Conservation (phyloP, 306 rosid species). For the Carpinus viminea region DNA sequence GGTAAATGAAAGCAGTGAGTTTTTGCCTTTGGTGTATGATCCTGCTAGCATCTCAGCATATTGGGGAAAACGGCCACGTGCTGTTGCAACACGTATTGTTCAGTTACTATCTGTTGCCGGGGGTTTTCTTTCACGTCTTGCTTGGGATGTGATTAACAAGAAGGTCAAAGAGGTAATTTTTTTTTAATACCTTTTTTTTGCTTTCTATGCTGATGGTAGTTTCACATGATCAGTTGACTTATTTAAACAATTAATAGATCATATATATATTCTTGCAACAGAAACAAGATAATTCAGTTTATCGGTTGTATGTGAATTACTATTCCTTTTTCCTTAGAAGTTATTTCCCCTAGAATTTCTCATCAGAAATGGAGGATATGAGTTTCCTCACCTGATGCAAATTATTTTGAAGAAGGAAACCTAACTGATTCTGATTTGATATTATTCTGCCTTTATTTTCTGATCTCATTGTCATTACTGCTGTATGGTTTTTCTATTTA, state of each 20-base stretch:
- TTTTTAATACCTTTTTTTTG: conserved; percentile 9
- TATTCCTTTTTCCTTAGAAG: neutral
- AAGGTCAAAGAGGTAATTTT: conserved; percentile 76
- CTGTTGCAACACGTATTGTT: conserved; percentile 82
- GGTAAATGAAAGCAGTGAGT: conserved; percentile 96
- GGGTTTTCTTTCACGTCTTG: conserved; percentile 85
- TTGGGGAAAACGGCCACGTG: conserved; percentile 97
- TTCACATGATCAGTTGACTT: neutral
- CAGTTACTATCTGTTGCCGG: conserved; percentile 96
- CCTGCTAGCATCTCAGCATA: conserved; percentile 85
- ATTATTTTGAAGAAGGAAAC: neutral
- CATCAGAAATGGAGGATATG: neutral
- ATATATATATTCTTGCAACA: neutral
- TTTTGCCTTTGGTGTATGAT: conserved; percentile 85
- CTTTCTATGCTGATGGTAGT: neutral
- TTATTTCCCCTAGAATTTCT: neutral
- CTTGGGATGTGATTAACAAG: conserved; percentile 77
- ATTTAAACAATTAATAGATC: neutral
- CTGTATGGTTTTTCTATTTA: too few species aligned
- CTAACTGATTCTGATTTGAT: too few species aligned
- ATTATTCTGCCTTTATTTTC: too few species aligned
- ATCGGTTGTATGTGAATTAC: neutral
- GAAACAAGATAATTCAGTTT: neutral
- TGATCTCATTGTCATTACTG: too few species aligned
- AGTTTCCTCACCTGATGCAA: neutral